Evolutionary conservation across 371 early-diverging fungal genomes (phyloP).

Genomic region (Syncephalastrum racemosum): DNA sequence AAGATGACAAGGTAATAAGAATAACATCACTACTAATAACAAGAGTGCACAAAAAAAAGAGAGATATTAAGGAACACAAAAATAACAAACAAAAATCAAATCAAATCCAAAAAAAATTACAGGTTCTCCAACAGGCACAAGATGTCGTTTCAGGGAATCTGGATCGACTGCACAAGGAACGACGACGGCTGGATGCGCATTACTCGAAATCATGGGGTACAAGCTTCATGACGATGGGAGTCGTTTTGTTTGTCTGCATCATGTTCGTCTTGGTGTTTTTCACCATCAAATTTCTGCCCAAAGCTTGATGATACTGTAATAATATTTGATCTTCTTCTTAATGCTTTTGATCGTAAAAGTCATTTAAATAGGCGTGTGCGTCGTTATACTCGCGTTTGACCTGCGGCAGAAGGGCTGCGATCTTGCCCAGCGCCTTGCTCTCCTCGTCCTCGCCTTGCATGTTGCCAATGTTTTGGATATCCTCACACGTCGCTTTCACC

Average conservation of each 20-base stretch:
- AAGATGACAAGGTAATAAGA: constrained; percentile 51
- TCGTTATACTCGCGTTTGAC: constrained; percentile 75
- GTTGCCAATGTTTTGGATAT: constrained; percentile 84
- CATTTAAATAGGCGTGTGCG: constrained; percentile 72
- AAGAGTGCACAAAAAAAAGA: too few species aligned
- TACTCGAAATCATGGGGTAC: constrained; percentile 68
- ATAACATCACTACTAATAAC: background rate
- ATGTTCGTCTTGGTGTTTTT: constrained; percentile 69
- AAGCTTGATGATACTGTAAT: constrained; percentile 31
- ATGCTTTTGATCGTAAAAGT: constrained; percentile 64
- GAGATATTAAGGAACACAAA: too few species aligned
- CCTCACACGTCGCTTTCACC: constrained; percentile 82
- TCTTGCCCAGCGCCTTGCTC: constrained; percentile 63
- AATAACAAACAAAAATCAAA: background rate
- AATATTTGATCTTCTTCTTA: too few species aligned
- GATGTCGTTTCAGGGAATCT: constrained; percentile 53
- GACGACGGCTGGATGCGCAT: constrained; percentile 54
- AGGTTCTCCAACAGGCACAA: constrained; percentile 54
- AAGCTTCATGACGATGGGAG: constrained; percentile 65
- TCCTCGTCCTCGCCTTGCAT: constrained; percentile 63
- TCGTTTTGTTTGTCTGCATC: constrained; percentile 62
- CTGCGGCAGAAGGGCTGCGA: constrained; percentile 56
- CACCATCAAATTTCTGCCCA: constrained; percentile 69
- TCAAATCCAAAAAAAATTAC: background rate
- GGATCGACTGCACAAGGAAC: constrained; percentile 47